Percentiles rank a stretch among this genome's conserved stretches.
Conservation (phyloP, 2,329 filamentous ascomycete genomes). For the Hirsutella minnesotensis region DNA sequence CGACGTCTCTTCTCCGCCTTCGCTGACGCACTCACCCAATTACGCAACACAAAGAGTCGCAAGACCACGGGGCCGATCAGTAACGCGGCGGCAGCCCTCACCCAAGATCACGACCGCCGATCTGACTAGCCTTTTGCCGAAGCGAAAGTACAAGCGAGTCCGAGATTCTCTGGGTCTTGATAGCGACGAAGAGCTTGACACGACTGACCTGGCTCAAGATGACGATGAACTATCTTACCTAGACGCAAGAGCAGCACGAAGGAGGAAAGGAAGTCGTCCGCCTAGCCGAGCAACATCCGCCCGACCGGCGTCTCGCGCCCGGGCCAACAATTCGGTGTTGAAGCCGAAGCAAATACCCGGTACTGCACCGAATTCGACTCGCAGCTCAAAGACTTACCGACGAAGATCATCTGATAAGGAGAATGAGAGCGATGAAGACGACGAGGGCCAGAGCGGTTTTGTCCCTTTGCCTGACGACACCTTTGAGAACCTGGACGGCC, state of each 20-base stretch:
- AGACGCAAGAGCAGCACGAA: constrained; percentile 21
- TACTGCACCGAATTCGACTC: constrained; percentile 11
- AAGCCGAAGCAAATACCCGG: constrained; percentile 12
- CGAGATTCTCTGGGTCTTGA: constrained; percentile 27
- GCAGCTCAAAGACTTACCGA: constrained; percentile 34
- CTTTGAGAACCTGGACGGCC: constrained; percentile 19
- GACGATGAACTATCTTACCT: constrained; percentile 44
- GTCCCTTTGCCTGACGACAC: constrained; percentile 34
- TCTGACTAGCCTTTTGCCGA: constrained; percentile 40
- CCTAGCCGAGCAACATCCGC: constrained; percentile 15
- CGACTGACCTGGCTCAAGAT: constrained; percentile 35
- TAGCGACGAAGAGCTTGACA: constrained; percentile 35
- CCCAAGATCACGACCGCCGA: constrained; percentile 41
- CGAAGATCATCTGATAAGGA: constrained; percentile 43
- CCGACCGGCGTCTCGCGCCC: constrained; percentile 9
- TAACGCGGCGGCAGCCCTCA: constrained; percentile 20
- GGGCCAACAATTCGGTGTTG: constrained; percentile 10
- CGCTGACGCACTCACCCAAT: constrained; percentile 55
- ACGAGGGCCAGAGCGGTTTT: constrained; percentile 25
- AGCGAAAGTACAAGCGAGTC: constrained; percentile 31
- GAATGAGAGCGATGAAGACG: constrained; percentile 29
- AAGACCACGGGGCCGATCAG: constrained; percentile 16
- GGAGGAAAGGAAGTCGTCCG: constrained; percentile 19
- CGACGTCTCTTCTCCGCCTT: constrained; percentile 51
- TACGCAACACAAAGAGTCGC: constrained; percentile 19